Percentiles rank a stretch among this genome's conserved stretches.
phyloP scores from a whole-genome alignment of 345 rosid genomes.

The Citrus mangshanensis region DNA sequence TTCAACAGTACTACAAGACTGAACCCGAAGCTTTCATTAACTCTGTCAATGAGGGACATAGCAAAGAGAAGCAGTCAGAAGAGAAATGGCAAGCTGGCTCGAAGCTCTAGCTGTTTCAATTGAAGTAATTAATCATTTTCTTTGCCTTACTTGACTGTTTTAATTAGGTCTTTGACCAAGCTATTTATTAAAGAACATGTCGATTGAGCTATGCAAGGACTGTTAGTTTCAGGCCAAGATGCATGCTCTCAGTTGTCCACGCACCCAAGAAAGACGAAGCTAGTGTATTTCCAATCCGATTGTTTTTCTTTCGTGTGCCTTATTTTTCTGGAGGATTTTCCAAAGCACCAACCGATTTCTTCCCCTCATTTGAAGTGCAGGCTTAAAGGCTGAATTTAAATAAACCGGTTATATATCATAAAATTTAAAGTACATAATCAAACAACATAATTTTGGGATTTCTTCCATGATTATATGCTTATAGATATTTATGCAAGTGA shows the following conservation, averaged over 20 bases:
- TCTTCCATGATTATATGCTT: too few species aligned
- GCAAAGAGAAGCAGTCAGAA: slow-evolving; percentile 34
- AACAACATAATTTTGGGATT: too few species aligned
- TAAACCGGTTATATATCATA: too few species aligned
- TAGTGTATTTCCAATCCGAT: not conserved
- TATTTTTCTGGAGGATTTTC: not conserved
- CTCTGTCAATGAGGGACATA: slow-evolving; percentile 39
- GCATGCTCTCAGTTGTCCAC: not conserved
- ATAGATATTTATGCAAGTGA: too few species aligned
- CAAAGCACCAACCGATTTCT: not conserved
- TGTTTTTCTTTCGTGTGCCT: not conserved
- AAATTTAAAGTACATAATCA: too few species aligned
- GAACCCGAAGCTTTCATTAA: slow-evolving; percentile 39
- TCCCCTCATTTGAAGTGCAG: not conserved
- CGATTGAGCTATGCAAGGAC: too few species aligned
- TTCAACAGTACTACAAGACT: slow-evolving; percentile 36
- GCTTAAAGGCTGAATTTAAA: too few species aligned
- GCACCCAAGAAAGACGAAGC: not conserved
- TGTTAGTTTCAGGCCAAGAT: not conserved
- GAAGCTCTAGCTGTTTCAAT: slow-evolving; percentile 35
- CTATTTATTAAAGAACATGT: too few species aligned
- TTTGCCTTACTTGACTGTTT: not conserved
- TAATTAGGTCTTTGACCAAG: too few species aligned
- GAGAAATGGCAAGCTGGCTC: slow-evolving; percentile 27
- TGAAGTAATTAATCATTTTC: not conserved